Base-by-base conservation (phyloP, 805 yeast genomes). In the Yamadazyma olivae region DNA sequence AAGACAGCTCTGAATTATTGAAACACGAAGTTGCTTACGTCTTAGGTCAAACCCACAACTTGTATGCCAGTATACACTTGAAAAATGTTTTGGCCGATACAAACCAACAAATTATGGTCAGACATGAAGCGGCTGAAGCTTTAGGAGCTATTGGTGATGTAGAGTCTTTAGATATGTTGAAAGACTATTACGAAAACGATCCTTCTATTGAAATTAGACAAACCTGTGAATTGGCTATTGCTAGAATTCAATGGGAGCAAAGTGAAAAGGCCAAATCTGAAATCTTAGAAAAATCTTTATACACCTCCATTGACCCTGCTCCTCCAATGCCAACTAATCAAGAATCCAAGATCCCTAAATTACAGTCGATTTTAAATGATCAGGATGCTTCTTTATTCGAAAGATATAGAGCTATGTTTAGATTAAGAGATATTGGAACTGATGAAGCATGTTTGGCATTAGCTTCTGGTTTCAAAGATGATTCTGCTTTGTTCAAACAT, bases 41-140 rank as follows among this genome's bases (percentile, higher is more conserved):
- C 9, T 67, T 93, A 41, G 99, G 99, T 30, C 99, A 93, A 65
- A 90, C 96, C 31, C 81, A 85, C 57, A 90, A 90, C 65, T 56
- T 80, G 48, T 61, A 76, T 38, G 88, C 96, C 40, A 85, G 91
- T 41, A 83, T 86, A 32, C 71, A 79, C 32, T 73, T 93, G 42
- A 75, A 87, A 58, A 71, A 72, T 6, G 95, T 88, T 16, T 72
- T 93, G 51, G 62, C 65, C 32, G 80, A 82, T 57, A 53, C 57
- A 17, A 47, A 68, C 12, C 98, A 91, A 67, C 93, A 85, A 56
- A 71, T 85, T 42, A 93, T 93, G 98, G 99, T 93, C 24, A 83
- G 99, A 61, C 99, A 93, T 61, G 99, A 93, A 63, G 99, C 99
- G 13, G 99, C 99, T 6, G 99, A 93, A 64, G 99, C 98, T 28